Conservation (phyloP, 1,284 basidiomycete species). For the Cryptococcus floricola region DNA sequence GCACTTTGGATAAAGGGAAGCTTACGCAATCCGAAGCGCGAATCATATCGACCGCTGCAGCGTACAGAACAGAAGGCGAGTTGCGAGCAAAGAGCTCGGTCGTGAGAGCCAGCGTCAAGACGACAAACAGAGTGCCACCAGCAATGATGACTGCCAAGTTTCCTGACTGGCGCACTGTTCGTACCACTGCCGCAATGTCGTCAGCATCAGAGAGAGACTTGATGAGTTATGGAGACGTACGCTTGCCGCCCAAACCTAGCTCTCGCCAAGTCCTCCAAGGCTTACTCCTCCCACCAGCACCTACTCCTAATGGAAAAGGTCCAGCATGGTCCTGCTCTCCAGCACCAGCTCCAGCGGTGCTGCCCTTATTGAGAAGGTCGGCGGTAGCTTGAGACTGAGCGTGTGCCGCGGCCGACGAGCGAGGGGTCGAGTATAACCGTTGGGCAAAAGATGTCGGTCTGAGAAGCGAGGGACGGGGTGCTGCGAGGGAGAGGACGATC, state of each 20-base stretch:
- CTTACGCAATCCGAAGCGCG: constrained; percentile 67
- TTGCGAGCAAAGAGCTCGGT: constrained; percentile 89
- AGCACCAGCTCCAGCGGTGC: constrained; percentile 12
- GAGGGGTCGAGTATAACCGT: too few species aligned
- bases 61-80: constrained; percentile 84
- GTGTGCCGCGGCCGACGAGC: neutral
- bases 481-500: neutral
- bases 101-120: constrained; percentile 78
- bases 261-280: constrained; percentile 65
- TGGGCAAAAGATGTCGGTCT: neutral
- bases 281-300: constrained; percentile 54
- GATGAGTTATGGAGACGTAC: constrained; percentile 52
- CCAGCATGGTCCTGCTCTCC: constrained; percentile 55
- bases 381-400: constrained; percentile 12
- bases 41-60: constrained; percentile 78
- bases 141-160: constrained; percentile 78
- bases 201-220: neutral
- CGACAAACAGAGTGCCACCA: constrained; percentile 72
- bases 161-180: constrained; percentile 72
- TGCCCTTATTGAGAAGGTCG: constrained; percentile 25
- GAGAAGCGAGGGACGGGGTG: neutral
- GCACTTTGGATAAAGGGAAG: neutral
- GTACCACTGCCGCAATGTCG: constrained; percentile 56
- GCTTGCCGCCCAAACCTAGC: constrained; percentile 73
- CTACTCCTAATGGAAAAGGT: constrained; percentile 74